Percentiles rank a stretch among this genome's conserved stretches.
These are phyloP conservation scores for Cadophora gregata DNA, from an alignment of 2,329 filamentous ascomycete species.

Conservation along the genomic window DNA sequence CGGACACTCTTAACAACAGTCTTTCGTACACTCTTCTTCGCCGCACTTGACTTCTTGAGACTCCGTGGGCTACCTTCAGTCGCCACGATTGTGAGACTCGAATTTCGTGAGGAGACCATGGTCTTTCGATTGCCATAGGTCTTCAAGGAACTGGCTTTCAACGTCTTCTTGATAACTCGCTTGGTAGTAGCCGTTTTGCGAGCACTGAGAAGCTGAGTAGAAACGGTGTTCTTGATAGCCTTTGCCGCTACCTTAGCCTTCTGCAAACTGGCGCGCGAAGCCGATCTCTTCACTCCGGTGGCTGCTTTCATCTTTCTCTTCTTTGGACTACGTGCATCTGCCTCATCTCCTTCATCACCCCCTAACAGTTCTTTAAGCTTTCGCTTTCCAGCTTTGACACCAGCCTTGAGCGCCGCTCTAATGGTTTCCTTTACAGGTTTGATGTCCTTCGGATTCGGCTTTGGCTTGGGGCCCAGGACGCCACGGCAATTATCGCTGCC, in stretches of 20 bases:
- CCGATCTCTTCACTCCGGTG: conserved; percentile 45
- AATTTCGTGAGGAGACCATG: conserved; percentile 36
- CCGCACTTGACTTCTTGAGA: conserved; percentile 20
- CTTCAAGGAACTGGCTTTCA: conserved; percentile 37
- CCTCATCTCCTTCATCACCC: conserved; percentile 35
- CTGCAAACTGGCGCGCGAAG: conserved; percentile 45
- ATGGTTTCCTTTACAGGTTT: conserved; percentile 54
- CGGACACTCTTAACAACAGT: conserved; percentile 31
- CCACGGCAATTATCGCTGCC: conserved; percentile 68
- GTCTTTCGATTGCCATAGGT: conserved; percentile 37
- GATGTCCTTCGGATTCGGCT: conserved; percentile 51
- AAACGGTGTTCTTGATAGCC: conserved; percentile 49
- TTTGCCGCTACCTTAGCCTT: conserved; percentile 47
- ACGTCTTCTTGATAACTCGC: conserved; percentile 33
- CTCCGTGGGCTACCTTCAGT: conserved; percentile 24
- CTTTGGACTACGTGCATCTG: conserved; percentile 43
- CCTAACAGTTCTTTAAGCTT: conserved; percentile 61
- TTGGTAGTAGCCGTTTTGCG: conserved; percentile 31
- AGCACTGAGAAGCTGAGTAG: conserved; percentile 37
- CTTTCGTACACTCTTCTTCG: conserved; percentile 30
- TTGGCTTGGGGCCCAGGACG: conserved; percentile 64
- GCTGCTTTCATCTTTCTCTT: conserved; percentile 56
- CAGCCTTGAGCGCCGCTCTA: conserved; percentile 45
- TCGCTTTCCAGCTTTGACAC: conserved; percentile 58
- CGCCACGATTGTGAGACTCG: conserved; percentile 36